Base-by-base conservation (phyloP, 1,284 basidiomycete genomes). In the Blastosporella zonata region DNA sequence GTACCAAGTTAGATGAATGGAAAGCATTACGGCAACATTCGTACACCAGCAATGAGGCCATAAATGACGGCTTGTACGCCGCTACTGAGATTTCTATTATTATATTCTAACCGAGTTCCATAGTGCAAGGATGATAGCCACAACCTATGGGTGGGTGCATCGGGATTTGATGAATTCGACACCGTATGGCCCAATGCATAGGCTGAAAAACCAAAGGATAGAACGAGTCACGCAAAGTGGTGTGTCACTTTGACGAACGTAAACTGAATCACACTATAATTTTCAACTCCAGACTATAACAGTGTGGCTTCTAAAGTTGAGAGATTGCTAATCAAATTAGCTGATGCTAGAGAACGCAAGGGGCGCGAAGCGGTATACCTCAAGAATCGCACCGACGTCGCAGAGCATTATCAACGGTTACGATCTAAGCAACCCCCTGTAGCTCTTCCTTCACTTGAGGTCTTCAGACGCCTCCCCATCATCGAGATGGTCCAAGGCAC, bases 81-180 rank as follows among this genome's bases (percentile, higher is more conserved):
- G 28, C 20, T 5, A 35, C 20, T 22, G 20, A 17, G 17, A 18
- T 41, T 22, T 39, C 27, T 43, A 8, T 22, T 40, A 27, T 9
- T 22, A 45, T 51, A 7, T n/a, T n/a, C 13, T 33, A 13, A 48
- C 34, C 18, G 17, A 21, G 9, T 12, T 38, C 9, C 34, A 6
- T 42, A 80, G 78, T 46, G 61, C 66, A 12, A 59, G 58, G 45
- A 1, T 1, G 0, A 46, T 73, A 25, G 73, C 76, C 1, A 20
- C 29, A 1, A 31, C 34, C 3, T 59, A 69, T 50, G 76, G 77
- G 8, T 76, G 73, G 70, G 48, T 65, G 3, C 50, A 62, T 18
- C 49, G 52, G 20, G 68, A 74, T 49, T 58, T 82, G 31, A 33
- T 70, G 21, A 58, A 61, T 8, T 61, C 63, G 3, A 67, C 67